These are phyloP conservation scores for Thalia dealbata DNA, from an alignment of 176 grass and related monocot species.

Conservation along the genomic window DNA sequence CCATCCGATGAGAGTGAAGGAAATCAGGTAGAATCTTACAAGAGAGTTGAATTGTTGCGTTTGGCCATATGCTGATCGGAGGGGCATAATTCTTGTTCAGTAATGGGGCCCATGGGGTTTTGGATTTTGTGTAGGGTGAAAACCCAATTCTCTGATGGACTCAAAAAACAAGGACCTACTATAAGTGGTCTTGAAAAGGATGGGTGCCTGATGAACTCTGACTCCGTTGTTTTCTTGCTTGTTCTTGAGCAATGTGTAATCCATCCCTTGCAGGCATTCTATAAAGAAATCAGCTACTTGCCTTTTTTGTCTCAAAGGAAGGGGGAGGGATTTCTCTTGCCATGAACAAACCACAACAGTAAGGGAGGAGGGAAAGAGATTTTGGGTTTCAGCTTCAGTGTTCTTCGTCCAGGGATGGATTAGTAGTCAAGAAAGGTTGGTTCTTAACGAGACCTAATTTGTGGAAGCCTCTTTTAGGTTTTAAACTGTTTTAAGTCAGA, in stretches of 20 bases:
- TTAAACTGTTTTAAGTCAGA: background rate
- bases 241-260: constrained; percentile 19
- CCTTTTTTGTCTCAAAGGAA: constrained; percentile 36
- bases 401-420: background rate
- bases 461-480: too few relatives aligned
- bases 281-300: constrained; percentile 49
- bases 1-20: background rate
- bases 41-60: constrained; percentile 5
- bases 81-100: constrained; percentile 22
- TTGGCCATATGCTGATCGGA: constrained; percentile 23
- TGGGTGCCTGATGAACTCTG: constrained; percentile 25
- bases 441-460: too few relatives aligned
- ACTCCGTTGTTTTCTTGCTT: constrained; percentile 36
- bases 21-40: constrained; percentile 23
- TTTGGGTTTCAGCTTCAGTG: background rate
- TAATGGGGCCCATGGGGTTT: constrained; percentile 27
- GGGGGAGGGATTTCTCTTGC: background rate
- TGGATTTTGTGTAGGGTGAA: constrained; percentile 31
- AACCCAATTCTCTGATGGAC: constrained; percentile 33
- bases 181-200: constrained; percentile 37
- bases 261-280: constrained; percentile 34
- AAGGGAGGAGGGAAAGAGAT: too few relatives aligned
- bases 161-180: constrained; percentile 36
- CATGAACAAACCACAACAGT: background rate
- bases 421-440: background rate